phyloP scores from a whole-genome alignment of 805 yeast genomes.

The Peterozyma xylosa region DNA sequence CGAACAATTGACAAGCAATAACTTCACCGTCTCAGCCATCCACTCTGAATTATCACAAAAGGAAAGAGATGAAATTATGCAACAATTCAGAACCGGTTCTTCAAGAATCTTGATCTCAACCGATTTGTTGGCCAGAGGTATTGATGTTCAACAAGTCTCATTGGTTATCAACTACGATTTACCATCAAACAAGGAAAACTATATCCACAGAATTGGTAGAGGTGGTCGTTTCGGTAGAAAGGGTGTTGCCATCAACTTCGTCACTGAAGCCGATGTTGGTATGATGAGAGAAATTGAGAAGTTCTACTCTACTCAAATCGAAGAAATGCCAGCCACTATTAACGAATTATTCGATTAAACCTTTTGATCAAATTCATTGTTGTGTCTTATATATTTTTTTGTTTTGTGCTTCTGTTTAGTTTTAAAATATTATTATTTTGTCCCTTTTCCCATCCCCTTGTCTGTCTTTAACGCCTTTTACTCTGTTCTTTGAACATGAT shows the following conservation, averaged over 20 bases:
- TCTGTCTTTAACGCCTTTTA: no score
- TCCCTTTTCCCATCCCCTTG: no score
- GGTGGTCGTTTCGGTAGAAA: constrained; percentile 98
- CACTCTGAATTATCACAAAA: constrained; percentile 94
- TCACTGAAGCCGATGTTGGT: constrained; percentile 70
- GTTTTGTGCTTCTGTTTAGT: no score
- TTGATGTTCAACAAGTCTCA: constrained; percentile 96
- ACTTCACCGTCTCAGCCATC: constrained; percentile 90
- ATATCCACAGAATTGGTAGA: constrained; percentile 96
- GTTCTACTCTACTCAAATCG: constrained; percentile 83
- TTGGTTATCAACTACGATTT: constrained; percentile 91
- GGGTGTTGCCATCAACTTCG: constrained; percentile 95
- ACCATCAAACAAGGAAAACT: constrained; percentile 86
- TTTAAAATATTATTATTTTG: constrained; percentile 8
- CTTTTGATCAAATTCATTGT: not conserved
- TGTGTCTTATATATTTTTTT: no score
- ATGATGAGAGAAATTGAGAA: constrained; percentile 80
- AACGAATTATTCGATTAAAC: constrained; percentile 9
- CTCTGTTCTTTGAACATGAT: no score
- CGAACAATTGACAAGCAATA: constrained; percentile 61
- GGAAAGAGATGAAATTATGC: constrained; percentile 92
- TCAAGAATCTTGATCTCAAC: constrained; percentile 90
- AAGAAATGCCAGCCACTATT: constrained; percentile 82
- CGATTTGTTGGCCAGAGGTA: constrained; percentile 96
- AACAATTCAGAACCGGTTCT: constrained; percentile 90